These are phyloP conservation scores for Metschnikowia cubensis DNA, from an alignment of 805 yeast species.

Conservation along the genomic window DNA sequence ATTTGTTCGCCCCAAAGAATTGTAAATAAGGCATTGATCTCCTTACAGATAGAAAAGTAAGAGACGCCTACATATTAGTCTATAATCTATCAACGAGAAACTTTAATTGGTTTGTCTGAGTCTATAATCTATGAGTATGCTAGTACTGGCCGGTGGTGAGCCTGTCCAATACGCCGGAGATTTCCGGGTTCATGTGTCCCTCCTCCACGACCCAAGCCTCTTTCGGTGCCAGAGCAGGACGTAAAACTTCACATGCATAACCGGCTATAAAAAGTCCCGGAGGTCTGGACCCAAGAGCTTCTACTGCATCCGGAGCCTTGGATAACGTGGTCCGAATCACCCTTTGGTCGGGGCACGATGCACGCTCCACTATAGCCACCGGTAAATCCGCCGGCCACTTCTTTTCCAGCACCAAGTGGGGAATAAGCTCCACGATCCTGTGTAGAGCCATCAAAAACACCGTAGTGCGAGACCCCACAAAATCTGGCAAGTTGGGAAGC, in stretches of 20 bases:
- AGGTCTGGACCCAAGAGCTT: slow-evolving; percentile 79
- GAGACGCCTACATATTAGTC: too few species aligned
- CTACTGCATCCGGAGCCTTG: slow-evolving; percentile 67
- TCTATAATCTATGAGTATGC: too few species aligned
- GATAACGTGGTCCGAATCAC: slow-evolving; percentile 69
- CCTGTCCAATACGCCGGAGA: slow-evolving; percentile 13
- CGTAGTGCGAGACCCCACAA: slow-evolving; percentile 68
- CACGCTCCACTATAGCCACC: slow-evolving; percentile 83
- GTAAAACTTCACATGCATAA: slow-evolving; percentile 60
- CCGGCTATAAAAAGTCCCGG: slow-evolving; percentile 90
- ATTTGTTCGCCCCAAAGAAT: too few species aligned
- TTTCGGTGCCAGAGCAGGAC: slow-evolving; percentile 7
- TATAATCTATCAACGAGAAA: too few species aligned
- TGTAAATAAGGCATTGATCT: too few species aligned
- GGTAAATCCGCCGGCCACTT: slow-evolving; percentile 73
- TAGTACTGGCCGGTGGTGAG: background rate
- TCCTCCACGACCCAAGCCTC: slow-evolving; percentile 47
- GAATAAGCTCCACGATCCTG: slow-evolving; percentile 56
- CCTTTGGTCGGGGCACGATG: slow-evolving; percentile 91
- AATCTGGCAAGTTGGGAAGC: slow-evolving; percentile 74
- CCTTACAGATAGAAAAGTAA: too few species aligned
- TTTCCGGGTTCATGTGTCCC: slow-evolving; percentile 25
- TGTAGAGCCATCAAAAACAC: slow-evolving; percentile 89
- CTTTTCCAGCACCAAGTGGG: slow-evolving; percentile 38
- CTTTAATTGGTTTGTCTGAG: too few species aligned